These are phyloP conservation scores for Globisporangium recalcitrans DNA, from an alignment of 352 stramenopile genomes.

Conservation along the genomic window DNA sequence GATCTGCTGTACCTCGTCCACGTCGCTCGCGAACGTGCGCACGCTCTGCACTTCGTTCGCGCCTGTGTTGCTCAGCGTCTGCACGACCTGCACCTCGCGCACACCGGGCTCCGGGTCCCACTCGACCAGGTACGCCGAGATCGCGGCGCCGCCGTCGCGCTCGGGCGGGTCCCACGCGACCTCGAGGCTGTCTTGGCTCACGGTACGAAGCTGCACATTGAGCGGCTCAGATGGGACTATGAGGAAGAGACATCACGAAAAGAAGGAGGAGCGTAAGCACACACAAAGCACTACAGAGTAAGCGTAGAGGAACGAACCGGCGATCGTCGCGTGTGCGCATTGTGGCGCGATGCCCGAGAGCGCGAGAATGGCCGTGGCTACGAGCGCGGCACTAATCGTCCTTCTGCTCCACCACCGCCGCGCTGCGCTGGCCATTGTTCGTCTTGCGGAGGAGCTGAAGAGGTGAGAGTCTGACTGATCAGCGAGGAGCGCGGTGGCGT, in stretches of 20 bases:
- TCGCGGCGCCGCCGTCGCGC: conserved; percentile 62
- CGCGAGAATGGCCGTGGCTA: background rate
- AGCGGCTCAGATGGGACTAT: conserved; percentile 42
- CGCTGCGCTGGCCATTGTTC: background rate
- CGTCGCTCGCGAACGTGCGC: conserved; percentile 71
- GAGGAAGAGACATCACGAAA: background rate
- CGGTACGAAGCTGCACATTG: conserved; percentile 56
- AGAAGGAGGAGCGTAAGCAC: background rate
- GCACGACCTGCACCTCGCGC: conserved; percentile 86
- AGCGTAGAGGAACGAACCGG: background rate
- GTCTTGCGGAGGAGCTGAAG: too few species aligned
- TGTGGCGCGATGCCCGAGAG: background rate
- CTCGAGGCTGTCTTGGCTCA: conserved; percentile 67
- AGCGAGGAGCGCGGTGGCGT: too few species aligned
- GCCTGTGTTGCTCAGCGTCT: conserved; percentile 74
- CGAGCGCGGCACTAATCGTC: background rate
- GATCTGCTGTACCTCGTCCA: conserved; percentile 90
- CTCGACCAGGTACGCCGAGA: conserved; percentile 84
- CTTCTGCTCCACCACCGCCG: background rate
- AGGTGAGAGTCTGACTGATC: too few species aligned
- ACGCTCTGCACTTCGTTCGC: conserved; percentile 94
- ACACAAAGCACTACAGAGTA: background rate
- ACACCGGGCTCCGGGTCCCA: conserved; percentile 90
- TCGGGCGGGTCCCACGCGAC: conserved; percentile 71
- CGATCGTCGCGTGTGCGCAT: background rate